These are phyloP conservation scores for Fusarium begoniae DNA, from an alignment of 2,329 filamentous ascomycete genomes.

Conservation along the genomic window DNA sequence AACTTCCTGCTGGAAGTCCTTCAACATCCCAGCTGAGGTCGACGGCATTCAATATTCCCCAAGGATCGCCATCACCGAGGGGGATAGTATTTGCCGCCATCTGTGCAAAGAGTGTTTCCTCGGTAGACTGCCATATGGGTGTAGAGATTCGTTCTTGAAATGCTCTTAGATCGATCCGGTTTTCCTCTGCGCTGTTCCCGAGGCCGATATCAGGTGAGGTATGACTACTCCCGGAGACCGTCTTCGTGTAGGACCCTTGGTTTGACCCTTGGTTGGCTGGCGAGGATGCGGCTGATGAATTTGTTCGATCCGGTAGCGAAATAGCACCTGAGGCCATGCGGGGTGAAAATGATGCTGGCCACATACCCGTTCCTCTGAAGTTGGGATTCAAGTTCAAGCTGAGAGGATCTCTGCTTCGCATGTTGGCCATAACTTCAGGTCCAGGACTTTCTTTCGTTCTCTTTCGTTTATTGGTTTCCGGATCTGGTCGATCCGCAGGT, in stretches of 20 bases:
- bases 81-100: constrained; percentile 36
- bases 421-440: constrained; percentile 21
- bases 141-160: constrained; percentile 46
- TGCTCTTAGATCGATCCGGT: constrained; percentile 46
- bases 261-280: constrained; percentile 39
- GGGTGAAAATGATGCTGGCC: constrained; percentile 14
- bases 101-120: constrained; percentile 44
- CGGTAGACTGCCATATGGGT: constrained; percentile 46
- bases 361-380: constrained; percentile 5
- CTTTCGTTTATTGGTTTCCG: constrained; percentile 45
- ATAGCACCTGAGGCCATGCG: constrained; percentile 13
- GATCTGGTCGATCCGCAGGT: constrained; percentile 15
- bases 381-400: constrained; percentile 1
- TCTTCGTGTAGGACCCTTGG: constrained; percentile 32
- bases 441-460: constrained; percentile 43
- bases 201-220: constrained; percentile 45
- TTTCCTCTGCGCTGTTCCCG: constrained; percentile 51
- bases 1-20: constrained; percentile 11
- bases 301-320: constrained; percentile 46
- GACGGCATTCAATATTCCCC: constrained; percentile 43
- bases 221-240: constrained; percentile 43
- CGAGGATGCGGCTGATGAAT: constrained; percentile 46
- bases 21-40: constrained; percentile 39
- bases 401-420: not conserved
- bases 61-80: constrained; percentile 39